Conservation (phyloP, 225 moss, liverwort and hornwort species). For the Rhytidiadelphus loreus region DNA sequence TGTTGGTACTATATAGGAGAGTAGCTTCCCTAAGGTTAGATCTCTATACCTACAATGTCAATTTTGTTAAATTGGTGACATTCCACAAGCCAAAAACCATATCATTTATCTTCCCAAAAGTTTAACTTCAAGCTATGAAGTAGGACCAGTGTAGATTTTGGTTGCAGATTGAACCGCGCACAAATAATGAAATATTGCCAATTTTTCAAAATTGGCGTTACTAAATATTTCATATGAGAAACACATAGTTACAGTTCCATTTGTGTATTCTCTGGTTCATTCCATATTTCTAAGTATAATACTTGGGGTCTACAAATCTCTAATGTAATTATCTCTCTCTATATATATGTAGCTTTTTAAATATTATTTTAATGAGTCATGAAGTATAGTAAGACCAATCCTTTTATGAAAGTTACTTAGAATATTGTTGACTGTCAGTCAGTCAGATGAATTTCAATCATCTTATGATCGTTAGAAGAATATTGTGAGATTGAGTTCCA, state of each 20-base stretch:
- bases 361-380: not conserved
- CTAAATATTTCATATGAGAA: not conserved
- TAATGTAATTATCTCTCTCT: not conserved
- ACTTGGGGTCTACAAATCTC: not conserved
- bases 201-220: not conserved
- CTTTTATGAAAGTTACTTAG: not conserved
- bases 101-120: not conserved
- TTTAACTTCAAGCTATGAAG: not conserved
- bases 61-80: not conserved
- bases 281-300: not conserved
- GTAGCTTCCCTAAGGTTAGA: not conserved
- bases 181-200: not conserved
- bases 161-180: too few relatives aligned
- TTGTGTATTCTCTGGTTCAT: not conserved
- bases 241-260: not conserved
- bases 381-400: not conserved
- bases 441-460: not conserved
- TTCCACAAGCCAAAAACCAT: not conserved
- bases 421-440: not conserved
- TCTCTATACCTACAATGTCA: not conserved
- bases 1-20: not conserved
- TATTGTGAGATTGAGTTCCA: not conserved
- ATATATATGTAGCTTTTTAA: not conserved
- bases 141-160: not conserved
- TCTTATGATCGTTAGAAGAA: not conserved